Conservation (phyloP, 805 yeast species). For the Torulaspora franciscae region DNA sequence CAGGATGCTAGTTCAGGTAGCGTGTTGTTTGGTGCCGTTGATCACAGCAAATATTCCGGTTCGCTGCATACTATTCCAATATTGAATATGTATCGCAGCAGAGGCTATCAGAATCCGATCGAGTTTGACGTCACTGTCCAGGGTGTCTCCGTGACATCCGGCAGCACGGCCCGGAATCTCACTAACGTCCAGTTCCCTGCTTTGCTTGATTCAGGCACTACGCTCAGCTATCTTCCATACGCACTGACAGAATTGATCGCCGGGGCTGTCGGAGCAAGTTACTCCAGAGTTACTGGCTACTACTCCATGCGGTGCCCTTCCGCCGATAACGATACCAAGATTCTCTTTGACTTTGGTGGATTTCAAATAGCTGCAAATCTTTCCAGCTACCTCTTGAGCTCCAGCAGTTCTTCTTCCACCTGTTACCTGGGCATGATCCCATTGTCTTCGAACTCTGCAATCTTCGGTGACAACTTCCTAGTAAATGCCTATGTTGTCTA, state of each 20-base stretch:
- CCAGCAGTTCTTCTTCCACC: conserved; percentile 17
- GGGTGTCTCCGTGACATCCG: conserved; percentile 30
- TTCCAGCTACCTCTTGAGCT: conserved; percentile 29
- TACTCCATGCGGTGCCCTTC: conserved; percentile 46
- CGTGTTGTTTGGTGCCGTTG: conserved; percentile 71
- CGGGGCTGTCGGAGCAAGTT: conserved; percentile 41
- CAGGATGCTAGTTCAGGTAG: conserved; percentile 43
- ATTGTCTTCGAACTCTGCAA: conserved; percentile 26
- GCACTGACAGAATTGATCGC: conserved; percentile 38
- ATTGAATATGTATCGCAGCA: conserved; percentile 28
- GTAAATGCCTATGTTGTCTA: conserved; percentile 59
- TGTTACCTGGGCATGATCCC: conserved; percentile 45
- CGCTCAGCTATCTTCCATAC: conserved; percentile 43
- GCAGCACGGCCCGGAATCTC: conserved; percentile 30
- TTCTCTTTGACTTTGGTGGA: conserved; percentile 58
- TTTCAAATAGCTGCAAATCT: conserved; percentile 48
- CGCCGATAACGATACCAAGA: conserved; percentile 28
- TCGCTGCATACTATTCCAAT: conserved; percentile 45
- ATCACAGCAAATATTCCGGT: conserved; percentile 57
- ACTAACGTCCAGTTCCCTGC: conserved; percentile 36
- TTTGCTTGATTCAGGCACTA: conserved; percentile 43
- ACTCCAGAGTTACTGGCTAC: conserved; percentile 39
- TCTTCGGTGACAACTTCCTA: conserved; percentile 55
- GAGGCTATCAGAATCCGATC: conserved; percentile 18
- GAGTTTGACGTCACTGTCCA: conserved; percentile 35